Conservation (phyloP, 768 basidiomycete species). For the Naematelia encephala region DNA sequence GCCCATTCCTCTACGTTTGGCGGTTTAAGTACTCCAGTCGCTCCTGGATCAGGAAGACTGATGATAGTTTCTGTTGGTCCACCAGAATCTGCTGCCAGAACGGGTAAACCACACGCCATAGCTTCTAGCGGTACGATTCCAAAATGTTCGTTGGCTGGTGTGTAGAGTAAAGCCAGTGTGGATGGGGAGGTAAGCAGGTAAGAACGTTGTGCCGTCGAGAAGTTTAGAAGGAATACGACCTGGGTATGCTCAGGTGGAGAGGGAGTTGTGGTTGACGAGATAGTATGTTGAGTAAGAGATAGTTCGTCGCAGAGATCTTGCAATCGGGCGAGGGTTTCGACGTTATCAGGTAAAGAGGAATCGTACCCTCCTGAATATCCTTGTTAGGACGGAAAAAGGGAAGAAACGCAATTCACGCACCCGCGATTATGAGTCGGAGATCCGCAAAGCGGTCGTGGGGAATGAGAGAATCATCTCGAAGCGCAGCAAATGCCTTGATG, state of each 20-base stretch:
- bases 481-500: conserved; percentile 67
- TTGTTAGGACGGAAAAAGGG: background rate
- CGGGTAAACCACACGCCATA: conserved; percentile 86
- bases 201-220: conserved; percentile 76
- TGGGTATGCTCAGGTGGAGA: conserved; percentile 53
- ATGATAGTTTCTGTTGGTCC: conserved; percentile 87
- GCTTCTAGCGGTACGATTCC: conserved; percentile 94
- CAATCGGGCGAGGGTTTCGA: conserved; percentile 61
- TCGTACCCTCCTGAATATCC: conserved; percentile 53
- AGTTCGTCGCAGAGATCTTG: conserved; percentile 60
- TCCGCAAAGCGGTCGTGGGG: conserved; percentile 33
- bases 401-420: conserved; percentile 51
- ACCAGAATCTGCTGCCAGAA: conserved; percentile 76
- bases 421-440: conserved; percentile 74
- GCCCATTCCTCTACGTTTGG: conserved; percentile 71
- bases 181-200: conserved; percentile 67
- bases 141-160: conserved; percentile 92
- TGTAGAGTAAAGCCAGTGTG: conserved; percentile 79
- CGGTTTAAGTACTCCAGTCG: conserved; percentile 73
- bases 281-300: conserved; percentile 55
- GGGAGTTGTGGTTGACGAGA: conserved; percentile 19
- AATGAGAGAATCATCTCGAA: conserved; percentile 46
- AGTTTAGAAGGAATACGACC: conserved; percentile 86
- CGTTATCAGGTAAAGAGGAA: conserved; percentile 77
- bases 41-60: conserved; percentile 50